phyloP scores from a whole-genome alignment of 352 stramenopile genomes.

The Globisporangium cederbergense region DNA sequence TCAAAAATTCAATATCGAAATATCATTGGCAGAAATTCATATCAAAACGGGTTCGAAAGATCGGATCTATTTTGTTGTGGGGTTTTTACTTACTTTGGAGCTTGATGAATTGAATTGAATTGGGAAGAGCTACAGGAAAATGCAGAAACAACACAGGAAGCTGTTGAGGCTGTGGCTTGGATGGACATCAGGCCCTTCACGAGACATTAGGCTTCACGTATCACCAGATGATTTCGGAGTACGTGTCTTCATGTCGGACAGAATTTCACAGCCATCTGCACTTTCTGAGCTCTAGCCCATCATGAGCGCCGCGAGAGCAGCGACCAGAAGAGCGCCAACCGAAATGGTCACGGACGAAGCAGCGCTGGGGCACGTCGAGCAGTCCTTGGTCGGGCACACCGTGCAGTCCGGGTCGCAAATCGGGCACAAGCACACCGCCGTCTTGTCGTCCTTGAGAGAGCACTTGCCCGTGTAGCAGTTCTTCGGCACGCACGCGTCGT shows the following conservation, averaged over 20 bases:
- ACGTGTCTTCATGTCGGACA: no score
- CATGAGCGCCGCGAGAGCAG: slow-evolving; percentile 19
- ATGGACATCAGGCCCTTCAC: neutral
- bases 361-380: slow-evolving; percentile 24
- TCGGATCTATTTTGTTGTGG: slow-evolving; percentile 10
- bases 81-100: slow-evolving; percentile 8
- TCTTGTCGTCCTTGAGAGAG: slow-evolving; percentile 19
- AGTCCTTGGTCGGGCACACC: slow-evolving; percentile 21
- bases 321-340: slow-evolving; percentile 22
- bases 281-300: slow-evolving; percentile 17
- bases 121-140: slow-evolving; percentile 9
- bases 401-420: slow-evolving; percentile 31
- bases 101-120: neutral
- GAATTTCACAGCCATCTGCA: neutral
- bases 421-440: slow-evolving; percentile 29
- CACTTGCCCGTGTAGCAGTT: slow-evolving; percentile 28
- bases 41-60: neutral
- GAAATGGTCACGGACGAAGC: slow-evolving; percentile 27
- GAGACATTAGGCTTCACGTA: neutral
- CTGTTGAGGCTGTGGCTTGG: neutral
- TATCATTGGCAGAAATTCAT: neutral
- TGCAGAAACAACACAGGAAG: neutral
- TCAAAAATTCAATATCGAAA: neutral
- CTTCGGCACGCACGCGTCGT: slow-evolving; percentile 32
- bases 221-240: no score